Evolutionary conservation across 352 stramenopile genomes (phyloP).

Genomic region (Phytophthora rubi): DNA sequence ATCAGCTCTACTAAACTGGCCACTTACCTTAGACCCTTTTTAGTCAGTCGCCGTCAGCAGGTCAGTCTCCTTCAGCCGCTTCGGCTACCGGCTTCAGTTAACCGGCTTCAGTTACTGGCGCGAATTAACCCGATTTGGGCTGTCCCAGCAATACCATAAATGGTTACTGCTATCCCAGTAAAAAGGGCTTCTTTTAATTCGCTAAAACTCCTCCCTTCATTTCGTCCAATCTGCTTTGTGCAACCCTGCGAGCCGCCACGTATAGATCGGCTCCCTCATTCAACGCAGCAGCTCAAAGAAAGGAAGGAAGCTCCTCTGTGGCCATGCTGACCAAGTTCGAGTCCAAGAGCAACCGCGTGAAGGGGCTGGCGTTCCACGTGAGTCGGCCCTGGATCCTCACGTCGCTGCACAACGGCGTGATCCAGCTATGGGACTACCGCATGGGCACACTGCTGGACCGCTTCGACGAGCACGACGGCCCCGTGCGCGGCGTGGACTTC

Average conservation of each 20-base stretch:
- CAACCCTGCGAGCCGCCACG: slow-evolving; percentile 12
- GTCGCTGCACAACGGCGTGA: slow-evolving; percentile 99
- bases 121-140: too few relatives aligned
- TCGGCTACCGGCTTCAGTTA: too few relatives aligned
- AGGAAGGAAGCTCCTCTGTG: slow-evolving; percentile 7
- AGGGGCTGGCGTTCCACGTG: slow-evolving; percentile 99
- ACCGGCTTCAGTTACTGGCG: too few relatives aligned
- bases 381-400: slow-evolving; percentile 99
- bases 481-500: slow-evolving; percentile 99
- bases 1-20: too few relatives aligned
- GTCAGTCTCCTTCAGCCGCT: too few relatives aligned
- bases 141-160: too few relatives aligned
- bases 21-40: too few relatives aligned
- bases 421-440: slow-evolving; percentile 99
- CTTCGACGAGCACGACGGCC: slow-evolving; percentile 99
- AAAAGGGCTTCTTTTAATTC: background rate
- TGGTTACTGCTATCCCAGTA: too few relatives aligned
- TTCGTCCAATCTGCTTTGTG: slow-evolving; percentile 15
- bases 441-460: slow-evolving; percentile 99
- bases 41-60: too few relatives aligned
- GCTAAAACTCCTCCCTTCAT: background rate
- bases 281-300: slow-evolving; percentile 5
- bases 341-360: slow-evolving; percentile 99
- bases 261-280: slow-evolving; percentile 25
- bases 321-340: slow-evolving; percentile 99